These are phyloP conservation scores for Prunus fruticosa DNA, from an alignment of 306 rosid genomes.

Conservation along the genomic window DNA sequence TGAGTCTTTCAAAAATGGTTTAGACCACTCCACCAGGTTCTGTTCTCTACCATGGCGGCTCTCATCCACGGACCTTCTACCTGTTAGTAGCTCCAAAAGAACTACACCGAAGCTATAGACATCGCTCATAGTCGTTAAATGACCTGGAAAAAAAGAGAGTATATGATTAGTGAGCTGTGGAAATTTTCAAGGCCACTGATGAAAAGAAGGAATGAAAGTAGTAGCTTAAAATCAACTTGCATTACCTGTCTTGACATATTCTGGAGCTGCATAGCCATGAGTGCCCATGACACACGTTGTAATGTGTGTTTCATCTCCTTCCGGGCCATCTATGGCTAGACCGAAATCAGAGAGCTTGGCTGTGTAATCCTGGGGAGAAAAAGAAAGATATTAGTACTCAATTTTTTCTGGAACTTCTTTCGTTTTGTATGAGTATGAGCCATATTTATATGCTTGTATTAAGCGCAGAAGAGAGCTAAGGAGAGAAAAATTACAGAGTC, in stretches of 20 bases:
- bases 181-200: background rate
- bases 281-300: conserved; percentile 85
- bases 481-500: conserved; percentile 41
- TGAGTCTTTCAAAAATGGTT: conserved; percentile 62
- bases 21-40: conserved; percentile 86
- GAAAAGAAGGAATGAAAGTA: background rate
- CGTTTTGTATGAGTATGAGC: background rate
- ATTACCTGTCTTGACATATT: conserved; percentile 78
- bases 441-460: background rate
- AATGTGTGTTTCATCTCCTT: conserved; percentile 62
- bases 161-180: background rate
- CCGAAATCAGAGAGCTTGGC: conserved; percentile 94
- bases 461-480: background rate
- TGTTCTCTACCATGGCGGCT: conserved; percentile 60
- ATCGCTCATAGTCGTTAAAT: conserved; percentile 78
- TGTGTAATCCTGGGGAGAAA: conserved; percentile 51
- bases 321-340: conserved; percentile 77
- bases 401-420: background rate
- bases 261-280: conserved; percentile 92
- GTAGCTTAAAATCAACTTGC: background rate
- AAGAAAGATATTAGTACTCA: background rate
- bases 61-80: conserved; percentile 67
- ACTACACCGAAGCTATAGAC: conserved; percentile 87
- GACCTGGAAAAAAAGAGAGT: conserved; percentile 43
- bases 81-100: conserved; percentile 77